Conservation (phyloP, 1,139 yeast species). For the Suhomyces guaymorum region DNA sequence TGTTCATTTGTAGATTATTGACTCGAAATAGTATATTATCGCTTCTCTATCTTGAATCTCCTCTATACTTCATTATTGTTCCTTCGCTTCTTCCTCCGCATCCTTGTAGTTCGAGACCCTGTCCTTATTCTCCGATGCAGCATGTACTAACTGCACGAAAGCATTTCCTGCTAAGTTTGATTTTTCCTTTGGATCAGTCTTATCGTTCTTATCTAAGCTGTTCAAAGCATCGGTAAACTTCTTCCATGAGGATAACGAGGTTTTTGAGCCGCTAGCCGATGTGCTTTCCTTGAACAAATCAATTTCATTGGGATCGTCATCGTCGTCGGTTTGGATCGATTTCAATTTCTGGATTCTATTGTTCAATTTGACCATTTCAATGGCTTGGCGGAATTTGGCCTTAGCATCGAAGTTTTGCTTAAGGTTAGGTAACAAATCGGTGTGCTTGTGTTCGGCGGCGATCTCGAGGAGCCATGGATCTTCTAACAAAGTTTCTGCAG, state of each 20-base stretch:
- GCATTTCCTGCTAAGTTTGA: slow-evolving; percentile 31
- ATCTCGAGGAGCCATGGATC: slow-evolving; percentile 70
- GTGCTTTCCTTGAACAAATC: slow-evolving; percentile 38
- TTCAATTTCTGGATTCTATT: slow-evolving; percentile 72
- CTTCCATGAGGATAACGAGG: slow-evolving; percentile 22
- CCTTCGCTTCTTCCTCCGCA: too few species aligned
- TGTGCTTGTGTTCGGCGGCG: slow-evolving; percentile 48
- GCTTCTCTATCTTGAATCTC: too few species aligned
- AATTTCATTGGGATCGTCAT: slow-evolving; percentile 55
- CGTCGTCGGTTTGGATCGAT: slow-evolving; percentile 51
- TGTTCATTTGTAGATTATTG: too few species aligned
- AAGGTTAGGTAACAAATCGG: slow-evolving; percentile 69
- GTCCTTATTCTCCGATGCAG: slow-evolving; percentile 70
- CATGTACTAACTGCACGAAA: slow-evolving; percentile 72
- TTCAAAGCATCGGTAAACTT: slow-evolving; percentile 26
- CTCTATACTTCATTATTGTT: too few species aligned
- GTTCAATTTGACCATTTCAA: slow-evolving; percentile 74
- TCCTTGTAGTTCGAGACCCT: slow-evolving; percentile 47
- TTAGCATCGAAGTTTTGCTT: slow-evolving; percentile 80
- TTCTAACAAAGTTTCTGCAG: slow-evolving; percentile 59
- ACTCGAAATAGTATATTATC: too few species aligned
- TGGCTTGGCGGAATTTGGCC: slow-evolving; percentile 81
- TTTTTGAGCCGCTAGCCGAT: neutral
- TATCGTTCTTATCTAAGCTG: slow-evolving; percentile 12
- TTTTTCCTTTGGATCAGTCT: slow-evolving; percentile 16